A percentile compares a stretch with the other conserved stretches of the same genome.
phyloP scores from a whole-genome alignment of 2,329 filamentous ascomycete genomes.

The Fusarium nygamai region DNA sequence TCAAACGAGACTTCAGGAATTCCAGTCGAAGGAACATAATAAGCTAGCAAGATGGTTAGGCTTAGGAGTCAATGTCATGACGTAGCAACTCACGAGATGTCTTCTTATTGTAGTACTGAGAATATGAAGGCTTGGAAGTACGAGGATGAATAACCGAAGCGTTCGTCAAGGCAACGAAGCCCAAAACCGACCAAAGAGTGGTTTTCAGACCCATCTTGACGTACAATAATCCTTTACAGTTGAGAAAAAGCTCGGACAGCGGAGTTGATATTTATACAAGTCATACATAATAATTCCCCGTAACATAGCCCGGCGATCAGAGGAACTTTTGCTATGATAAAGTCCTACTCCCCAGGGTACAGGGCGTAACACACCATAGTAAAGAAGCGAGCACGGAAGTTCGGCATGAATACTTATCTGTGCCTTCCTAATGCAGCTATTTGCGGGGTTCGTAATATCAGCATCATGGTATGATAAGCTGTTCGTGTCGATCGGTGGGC shows the following conservation, averaged over 20 bases:
- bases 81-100: constrained; percentile 3
- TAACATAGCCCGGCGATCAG: background rate
- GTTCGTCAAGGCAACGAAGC: constrained; percentile 1
- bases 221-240: background rate
- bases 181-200: background rate
- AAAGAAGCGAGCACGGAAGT: constrained; percentile 15
- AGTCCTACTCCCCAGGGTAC: background rate
- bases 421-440: constrained; percentile 29
- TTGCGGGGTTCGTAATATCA: constrained; percentile 17
- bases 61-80: too few relatives aligned
- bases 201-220: constrained; percentile 3
- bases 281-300: background rate
- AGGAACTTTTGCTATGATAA: constrained; percentile 11
- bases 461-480: constrained; percentile 5
- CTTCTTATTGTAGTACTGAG: constrained; percentile 10
- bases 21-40: background rate
- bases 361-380: background rate
- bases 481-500: background rate
- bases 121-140: background rate
- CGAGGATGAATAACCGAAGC: background rate
- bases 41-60: background rate
- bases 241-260: background rate
- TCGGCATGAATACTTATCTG: constrained; percentile 18
- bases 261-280: background rate
- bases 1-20: constrained; percentile 5